Evolutionary conservation across 495 filamentous ascomycete species (phyloP), one percentile per base, ranked within the genome.

Genomic region (Penicillium argentinense): DNA sequence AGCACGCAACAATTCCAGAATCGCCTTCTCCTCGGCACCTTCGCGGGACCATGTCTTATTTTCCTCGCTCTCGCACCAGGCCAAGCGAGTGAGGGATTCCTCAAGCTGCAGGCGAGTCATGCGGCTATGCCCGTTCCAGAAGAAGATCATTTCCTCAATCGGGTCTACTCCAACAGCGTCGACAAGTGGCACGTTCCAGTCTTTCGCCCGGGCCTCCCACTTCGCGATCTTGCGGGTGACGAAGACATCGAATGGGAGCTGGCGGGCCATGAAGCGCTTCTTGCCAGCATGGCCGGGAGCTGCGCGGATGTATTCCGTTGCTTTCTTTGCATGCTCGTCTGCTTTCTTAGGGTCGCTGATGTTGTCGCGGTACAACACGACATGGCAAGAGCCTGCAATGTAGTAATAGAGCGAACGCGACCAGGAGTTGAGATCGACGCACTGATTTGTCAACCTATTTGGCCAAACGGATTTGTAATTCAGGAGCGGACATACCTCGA

Each of bases 121-220:
- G 29, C 89, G 82, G 66, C 87, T 95, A 51, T 75, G 68, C n/a
- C 76, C 76, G 56, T 79, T 90, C 93, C 93, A 98, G 57, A 97
- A 82, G 63, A 92, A 96, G n/a, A 87, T 83, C 90, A 98, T 96
- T 69, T 98, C 93, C 57, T 90, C 83, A 2, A 88, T 64, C 0
- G 93, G 95, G 51, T 84, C 86, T 6, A 92, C 82, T 16, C 91
- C 91, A 21, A 95, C 74, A 2, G 85, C 91, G 53, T 97, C 92
- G 3, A 87, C 78, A 5, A 97, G 71, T 9, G 85, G 77, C 17
- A 92, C 68, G 3, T 76, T 73, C 67, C 82, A 79, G 19, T 79
- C 74, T 49, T 83, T 83, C 9, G 88, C 85, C 12, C 91, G 78
- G 17, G 84, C 80, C 56, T 95, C 86, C 92, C 91, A 97, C 71